Evolutionary conservation across 371 early-diverging fungal species (phyloP).

Genomic region (Mucor irregularis): DNA sequence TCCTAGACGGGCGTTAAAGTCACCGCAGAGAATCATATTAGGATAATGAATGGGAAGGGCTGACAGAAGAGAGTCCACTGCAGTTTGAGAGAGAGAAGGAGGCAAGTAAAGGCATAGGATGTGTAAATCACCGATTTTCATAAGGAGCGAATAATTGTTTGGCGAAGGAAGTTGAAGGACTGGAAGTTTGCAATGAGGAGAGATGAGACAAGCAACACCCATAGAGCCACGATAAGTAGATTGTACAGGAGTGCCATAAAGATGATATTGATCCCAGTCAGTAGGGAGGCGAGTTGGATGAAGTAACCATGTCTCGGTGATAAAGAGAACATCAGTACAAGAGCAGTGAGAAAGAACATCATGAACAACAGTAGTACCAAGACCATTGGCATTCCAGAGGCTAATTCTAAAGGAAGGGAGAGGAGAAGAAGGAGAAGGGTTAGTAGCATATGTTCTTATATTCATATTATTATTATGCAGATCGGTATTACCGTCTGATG

Average conservation of each 20-base stretch:
- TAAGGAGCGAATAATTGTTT: too few species aligned
- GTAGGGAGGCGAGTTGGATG: neutral
- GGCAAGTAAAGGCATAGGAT: too few species aligned
- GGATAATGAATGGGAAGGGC: too few species aligned
- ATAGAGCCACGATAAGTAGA: neutral
- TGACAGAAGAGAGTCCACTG: too few species aligned
- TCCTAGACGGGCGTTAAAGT: too few species aligned
- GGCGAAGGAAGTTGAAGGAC: neutral
- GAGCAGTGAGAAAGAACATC: neutral
- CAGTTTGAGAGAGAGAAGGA: too few species aligned
- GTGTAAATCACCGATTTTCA: too few species aligned
- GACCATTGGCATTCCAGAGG: slow-evolving; percentile 7
- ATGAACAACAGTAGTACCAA: neutral
- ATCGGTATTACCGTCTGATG: too few species aligned
- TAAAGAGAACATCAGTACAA: neutral
- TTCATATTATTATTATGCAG: too few species aligned
- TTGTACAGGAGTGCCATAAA: neutral
- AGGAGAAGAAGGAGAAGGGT: too few species aligned
- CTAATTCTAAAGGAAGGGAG: neutral
- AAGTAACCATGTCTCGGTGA: slow-evolving; percentile 22
- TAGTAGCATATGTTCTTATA: too few species aligned
- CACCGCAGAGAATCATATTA: too few species aligned
- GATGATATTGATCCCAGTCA: neutral
- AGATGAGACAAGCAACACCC: slow-evolving; percentile 5
- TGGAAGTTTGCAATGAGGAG: neutral